Evolutionary conservation across 116 monocot species (phyloP).

Genomic region (Dioscorea cayenensis): DNA sequence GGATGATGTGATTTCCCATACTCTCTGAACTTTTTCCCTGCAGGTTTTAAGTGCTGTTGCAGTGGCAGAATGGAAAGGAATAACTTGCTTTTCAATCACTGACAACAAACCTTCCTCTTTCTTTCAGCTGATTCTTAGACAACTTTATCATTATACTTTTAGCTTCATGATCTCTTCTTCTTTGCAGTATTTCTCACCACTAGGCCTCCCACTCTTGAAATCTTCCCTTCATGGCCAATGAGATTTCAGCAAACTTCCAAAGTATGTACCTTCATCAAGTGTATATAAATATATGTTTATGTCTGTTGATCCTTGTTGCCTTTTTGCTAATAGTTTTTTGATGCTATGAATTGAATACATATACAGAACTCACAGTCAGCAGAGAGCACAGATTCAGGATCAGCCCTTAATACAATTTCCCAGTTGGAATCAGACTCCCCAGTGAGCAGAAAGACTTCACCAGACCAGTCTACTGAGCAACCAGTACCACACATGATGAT

Average conservation of each 20-base stretch:
- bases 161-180: constrained; percentile 9
- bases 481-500: constrained; percentile 35
- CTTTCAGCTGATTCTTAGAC: constrained; percentile 17
- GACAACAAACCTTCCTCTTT: constrained; percentile 34
- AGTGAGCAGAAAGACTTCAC: constrained; percentile 35
- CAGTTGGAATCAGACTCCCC: constrained; percentile 61
- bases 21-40: constrained; percentile 6
- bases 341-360: too few relatives aligned
- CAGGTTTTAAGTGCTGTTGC: not conserved
- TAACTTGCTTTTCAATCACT: constrained; percentile 37
- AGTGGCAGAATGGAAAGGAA: constrained; percentile 18
- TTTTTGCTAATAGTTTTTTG: too few relatives aligned
- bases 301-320: too few relatives aligned
- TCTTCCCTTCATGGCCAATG: constrained; percentile 95
- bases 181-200: constrained; percentile 64
- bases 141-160: constrained; percentile 26
- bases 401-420: constrained; percentile 57
- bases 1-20: constrained; percentile 19
- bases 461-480: constrained; percentile 24
- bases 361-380: constrained; percentile 44
- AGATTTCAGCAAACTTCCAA: constrained; percentile 44
- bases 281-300: not conserved
- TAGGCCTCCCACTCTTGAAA: constrained; percentile 77
- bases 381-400: constrained; percentile 86
- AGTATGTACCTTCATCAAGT: constrained; percentile 24